A percentile compares a stretch with the other conserved stretches of the same genome.
phyloP scores from a whole-genome alignment of 1,284 basidiomycete species.

The Sporisorium scitamineum region DNA sequence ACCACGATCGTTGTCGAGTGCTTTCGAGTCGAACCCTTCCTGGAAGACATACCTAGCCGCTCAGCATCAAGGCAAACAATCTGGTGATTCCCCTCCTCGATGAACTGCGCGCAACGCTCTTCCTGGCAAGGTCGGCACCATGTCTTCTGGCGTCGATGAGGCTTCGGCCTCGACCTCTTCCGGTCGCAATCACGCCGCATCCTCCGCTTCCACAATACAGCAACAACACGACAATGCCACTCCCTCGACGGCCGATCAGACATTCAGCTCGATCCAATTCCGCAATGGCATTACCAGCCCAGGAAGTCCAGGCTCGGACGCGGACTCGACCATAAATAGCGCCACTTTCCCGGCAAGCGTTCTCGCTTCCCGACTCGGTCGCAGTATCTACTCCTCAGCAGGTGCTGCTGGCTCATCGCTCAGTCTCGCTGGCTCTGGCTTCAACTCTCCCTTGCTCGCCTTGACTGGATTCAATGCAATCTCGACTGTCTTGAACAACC shows the following conservation, averaged over 20 bases:
- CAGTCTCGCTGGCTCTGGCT: constrained; percentile 39
- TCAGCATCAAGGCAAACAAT: background rate
- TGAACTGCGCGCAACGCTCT: constrained; percentile 10
- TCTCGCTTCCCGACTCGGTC: constrained; percentile 36
- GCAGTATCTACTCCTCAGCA: constrained; percentile 33
- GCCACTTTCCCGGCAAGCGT: constrained; percentile 38
- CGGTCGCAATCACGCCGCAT: constrained; percentile 6
- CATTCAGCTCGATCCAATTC: constrained; percentile 7
- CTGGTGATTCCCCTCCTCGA: constrained; percentile 4
- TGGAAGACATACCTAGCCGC: too few relatives aligned
- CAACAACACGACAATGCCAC: background rate
- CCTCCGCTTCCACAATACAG: constrained; percentile 4
- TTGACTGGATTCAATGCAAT: constrained; percentile 60
- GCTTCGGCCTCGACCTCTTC: constrained; percentile 7
- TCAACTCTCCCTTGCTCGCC: constrained; percentile 35
- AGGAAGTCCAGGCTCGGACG: constrained; percentile 40
- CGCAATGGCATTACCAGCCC: constrained; percentile 43
- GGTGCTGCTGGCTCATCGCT: constrained; percentile 29
- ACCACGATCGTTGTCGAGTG: background rate
- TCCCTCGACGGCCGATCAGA: constrained; percentile 10
- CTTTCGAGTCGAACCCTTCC: background rate
- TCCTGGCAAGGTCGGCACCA: constrained; percentile 8
- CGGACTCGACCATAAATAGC: constrained; percentile 44
- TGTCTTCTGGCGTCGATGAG: constrained; percentile 14
- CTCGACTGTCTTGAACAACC: constrained; percentile 67